Conservation (phyloP, 108 stramenopile genomes). For the Cyclotella baltica region DNA sequence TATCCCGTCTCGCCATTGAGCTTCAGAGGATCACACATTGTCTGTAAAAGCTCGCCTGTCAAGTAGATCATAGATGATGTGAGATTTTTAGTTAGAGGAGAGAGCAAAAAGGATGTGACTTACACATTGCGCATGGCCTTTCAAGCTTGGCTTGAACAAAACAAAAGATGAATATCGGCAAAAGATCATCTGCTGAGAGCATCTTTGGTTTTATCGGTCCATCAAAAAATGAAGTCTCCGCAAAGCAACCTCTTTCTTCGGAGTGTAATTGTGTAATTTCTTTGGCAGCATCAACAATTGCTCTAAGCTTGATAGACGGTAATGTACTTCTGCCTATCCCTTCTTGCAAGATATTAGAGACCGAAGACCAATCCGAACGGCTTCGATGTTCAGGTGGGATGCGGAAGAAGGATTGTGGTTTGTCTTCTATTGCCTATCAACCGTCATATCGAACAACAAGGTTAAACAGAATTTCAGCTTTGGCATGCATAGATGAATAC, state of each 20-base stretch:
- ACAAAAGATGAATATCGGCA: conserved; percentile 93
- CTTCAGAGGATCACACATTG: conserved; percentile 81
- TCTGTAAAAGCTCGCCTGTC: conserved; percentile 66
- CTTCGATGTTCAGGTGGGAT: conserved; percentile 64
- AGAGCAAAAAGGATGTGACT: neutral
- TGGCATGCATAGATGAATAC: conserved; percentile 6
- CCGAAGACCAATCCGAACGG: conserved; percentile 76
- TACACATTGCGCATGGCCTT: conserved; percentile 82
- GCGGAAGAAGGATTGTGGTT: conserved; percentile 66
- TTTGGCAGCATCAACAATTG: conserved; percentile 83
- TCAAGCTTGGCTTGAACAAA: conserved; percentile 85
- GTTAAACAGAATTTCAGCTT: too few species aligned
- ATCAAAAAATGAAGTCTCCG: conserved; percentile 45
- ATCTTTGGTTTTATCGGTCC: conserved; percentile 35
- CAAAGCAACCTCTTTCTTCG: conserved; percentile 49
- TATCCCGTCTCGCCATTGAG: conserved; percentile 90
- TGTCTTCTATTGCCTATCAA: conserved; percentile 53
- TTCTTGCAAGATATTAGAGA: conserved; percentile 72
- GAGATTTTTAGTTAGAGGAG: neutral
- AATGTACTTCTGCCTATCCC: conserved; percentile 83
- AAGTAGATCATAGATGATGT: neutral
- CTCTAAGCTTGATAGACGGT: conserved; percentile 84
- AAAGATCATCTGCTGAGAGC: conserved; percentile 91
- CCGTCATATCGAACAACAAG: too few species aligned
- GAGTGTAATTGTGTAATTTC: conserved; percentile 70